These are phyloP conservation scores for Aspergillus sp. DNA, from an alignment of 2,329 filamentous ascomycete genomes.

Conservation along the genomic window DNA sequence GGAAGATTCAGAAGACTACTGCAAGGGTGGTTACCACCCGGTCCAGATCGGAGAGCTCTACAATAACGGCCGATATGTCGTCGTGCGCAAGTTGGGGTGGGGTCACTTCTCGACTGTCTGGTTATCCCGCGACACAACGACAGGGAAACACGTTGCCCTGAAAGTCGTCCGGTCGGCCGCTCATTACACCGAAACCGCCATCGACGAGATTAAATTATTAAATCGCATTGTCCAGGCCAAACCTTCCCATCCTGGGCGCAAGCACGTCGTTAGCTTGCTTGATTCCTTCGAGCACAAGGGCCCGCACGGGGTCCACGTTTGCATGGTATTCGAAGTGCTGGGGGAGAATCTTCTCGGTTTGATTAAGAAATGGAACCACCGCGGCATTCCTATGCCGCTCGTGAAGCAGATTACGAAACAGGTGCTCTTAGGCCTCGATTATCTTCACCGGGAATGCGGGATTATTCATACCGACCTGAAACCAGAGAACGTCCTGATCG, in stretches of 20 bases:
- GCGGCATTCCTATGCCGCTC: slow-evolving; percentile 91
- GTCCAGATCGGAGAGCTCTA: slow-evolving; percentile 93
- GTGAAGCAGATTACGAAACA: slow-evolving; percentile 99
- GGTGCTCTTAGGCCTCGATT: slow-evolving; percentile 91
- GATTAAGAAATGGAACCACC: slow-evolving; percentile 98
- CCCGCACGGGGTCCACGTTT: slow-evolving; percentile 93
- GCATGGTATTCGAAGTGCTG: slow-evolving; percentile 98
- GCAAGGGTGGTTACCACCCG: slow-evolving; percentile 97
- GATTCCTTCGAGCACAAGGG: slow-evolving; percentile 98
- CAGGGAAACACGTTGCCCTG: slow-evolving; percentile 90
- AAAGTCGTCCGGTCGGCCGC: slow-evolving; percentile 97
- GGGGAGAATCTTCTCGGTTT: slow-evolving; percentile 92
- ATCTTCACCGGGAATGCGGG: slow-evolving; percentile 94
- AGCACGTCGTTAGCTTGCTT: slow-evolving; percentile 91
- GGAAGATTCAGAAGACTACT: slow-evolving; percentile 98
- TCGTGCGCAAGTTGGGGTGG: slow-evolving; percentile 96
- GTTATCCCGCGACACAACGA: slow-evolving; percentile 78
- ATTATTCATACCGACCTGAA: slow-evolving; percentile 99
- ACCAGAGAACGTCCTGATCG: slow-evolving; percentile 96
- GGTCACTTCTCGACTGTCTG: slow-evolving; percentile 99
- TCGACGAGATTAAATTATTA: slow-evolving; percentile 98
- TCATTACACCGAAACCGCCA: slow-evolving; percentile 97
- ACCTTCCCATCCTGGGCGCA: slow-evolving; percentile 87
- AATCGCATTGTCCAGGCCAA: slow-evolving; percentile 97
- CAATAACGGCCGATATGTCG: slow-evolving; percentile 95